phyloP scores from a whole-genome alignment of 768 basidiomycete genomes.

The Amyloporia xantha region DNA sequence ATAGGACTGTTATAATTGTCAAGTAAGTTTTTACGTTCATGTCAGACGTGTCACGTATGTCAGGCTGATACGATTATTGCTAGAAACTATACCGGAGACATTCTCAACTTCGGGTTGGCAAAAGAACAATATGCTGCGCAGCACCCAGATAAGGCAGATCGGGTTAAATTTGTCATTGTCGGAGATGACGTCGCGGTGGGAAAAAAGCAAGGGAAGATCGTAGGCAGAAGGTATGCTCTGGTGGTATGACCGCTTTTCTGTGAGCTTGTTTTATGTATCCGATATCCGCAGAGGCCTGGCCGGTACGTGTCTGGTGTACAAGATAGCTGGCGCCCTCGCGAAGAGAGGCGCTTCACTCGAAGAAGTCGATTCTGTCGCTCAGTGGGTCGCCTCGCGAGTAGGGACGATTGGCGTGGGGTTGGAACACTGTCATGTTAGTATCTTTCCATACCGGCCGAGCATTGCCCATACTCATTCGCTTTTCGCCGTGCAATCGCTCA shows the following conservation, averaged over 20 bases:
- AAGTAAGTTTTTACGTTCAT: constrained; percentile 40
- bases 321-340: constrained; percentile 83
- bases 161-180: constrained; percentile 72
- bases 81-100: constrained; percentile 87
- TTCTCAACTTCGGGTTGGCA: constrained; percentile 88
- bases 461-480: neutral
- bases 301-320: constrained; percentile 80
- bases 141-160: constrained; percentile 59
- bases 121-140: constrained; percentile 75
- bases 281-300: constrained; percentile 57
- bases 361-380: constrained; percentile 59
- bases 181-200: constrained; percentile 91
- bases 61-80: neutral
- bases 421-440: constrained; percentile 78
- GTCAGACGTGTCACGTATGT: neutral
- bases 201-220: constrained; percentile 70
- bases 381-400: constrained; percentile 58
- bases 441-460: neutral
- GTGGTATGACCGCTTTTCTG: neutral
- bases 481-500: constrained; percentile 22
- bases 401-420: constrained; percentile 83
- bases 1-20: constrained; percentile 74
- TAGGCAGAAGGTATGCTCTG: constrained; percentile 61
- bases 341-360: constrained; percentile 59
- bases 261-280: neutral